phyloP scores from a whole-genome alignment of 345 rosid species.

The Salix brachista region DNA sequence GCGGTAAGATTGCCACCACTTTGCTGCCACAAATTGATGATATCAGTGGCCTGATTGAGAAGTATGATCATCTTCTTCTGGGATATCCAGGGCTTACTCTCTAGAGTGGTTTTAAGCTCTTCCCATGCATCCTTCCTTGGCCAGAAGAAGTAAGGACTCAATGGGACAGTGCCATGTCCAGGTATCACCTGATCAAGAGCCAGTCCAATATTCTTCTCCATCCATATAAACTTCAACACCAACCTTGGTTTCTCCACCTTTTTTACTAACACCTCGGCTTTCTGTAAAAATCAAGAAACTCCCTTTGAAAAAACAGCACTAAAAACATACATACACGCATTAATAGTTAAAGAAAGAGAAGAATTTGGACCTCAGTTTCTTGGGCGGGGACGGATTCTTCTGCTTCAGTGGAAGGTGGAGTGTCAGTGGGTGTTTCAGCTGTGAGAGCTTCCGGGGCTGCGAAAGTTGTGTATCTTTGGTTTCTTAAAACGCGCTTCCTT shows the following conservation, averaged over 20 bases:
- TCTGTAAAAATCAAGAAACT: constrained; percentile 23
- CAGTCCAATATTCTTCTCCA: constrained; percentile 83
- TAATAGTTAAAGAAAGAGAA: not conserved
- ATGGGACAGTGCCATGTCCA: constrained; percentile 66
- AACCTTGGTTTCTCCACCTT: constrained; percentile 55
- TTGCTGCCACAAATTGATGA: constrained; percentile 86
- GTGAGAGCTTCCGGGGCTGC: constrained; percentile 50
- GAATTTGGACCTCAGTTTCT: constrained; percentile 28
- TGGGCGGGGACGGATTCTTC: constrained; percentile 10
- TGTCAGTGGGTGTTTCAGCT: constrained; percentile 22
- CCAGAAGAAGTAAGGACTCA: constrained; percentile 80
- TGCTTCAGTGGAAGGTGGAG: constrained; percentile 12
- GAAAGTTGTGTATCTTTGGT: constrained; percentile 26
- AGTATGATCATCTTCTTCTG: constrained; percentile 79
- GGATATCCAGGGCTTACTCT: constrained; percentile 76
- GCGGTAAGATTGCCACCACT: constrained; percentile 61
- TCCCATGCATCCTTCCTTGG: constrained; percentile 88
- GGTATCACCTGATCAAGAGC: constrained; percentile 66
- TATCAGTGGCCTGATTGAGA: constrained; percentile 81
- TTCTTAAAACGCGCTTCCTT: constrained; percentile 32
- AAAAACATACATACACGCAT: not conserved
- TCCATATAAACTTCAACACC: constrained; percentile 77
- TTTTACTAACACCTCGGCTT: constrained; percentile 34
- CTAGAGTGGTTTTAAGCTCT: constrained; percentile 66
- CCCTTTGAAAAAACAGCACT: not conserved